phyloP scores from a whole-genome alignment of 306 rosid species.

The Morella rubra region DNA sequence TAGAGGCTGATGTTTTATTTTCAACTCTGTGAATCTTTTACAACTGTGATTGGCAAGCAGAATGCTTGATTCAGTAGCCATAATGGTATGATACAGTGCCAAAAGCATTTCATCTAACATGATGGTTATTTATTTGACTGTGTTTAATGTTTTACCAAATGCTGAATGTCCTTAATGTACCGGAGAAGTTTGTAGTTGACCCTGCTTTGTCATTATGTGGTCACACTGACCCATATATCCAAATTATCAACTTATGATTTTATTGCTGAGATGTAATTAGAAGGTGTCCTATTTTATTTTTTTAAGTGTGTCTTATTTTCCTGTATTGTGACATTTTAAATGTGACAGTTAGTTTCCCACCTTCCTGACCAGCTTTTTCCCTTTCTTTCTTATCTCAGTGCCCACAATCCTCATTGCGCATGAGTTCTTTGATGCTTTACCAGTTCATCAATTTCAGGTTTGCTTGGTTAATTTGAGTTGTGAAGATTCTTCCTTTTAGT shows the following conservation, averaged over 20 bases:
- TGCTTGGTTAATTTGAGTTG: constrained; percentile 11
- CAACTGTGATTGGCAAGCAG: neutral
- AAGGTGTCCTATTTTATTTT: too few species aligned
- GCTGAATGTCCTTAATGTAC: neutral
- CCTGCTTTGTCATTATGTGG: neutral
- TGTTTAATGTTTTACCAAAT: neutral
- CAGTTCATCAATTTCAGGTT: constrained; percentile 97
- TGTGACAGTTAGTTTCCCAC: constrained; percentile 1
- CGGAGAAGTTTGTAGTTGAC: neutral
- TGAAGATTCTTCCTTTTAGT: neutral
- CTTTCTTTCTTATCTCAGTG: constrained; percentile 42
- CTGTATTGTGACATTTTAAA: constrained; percentile 7
- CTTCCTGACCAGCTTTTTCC: constrained; percentile 24
- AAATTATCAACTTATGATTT: constrained; percentile 14
- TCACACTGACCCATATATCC: neutral
- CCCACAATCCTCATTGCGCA: constrained; percentile 88
- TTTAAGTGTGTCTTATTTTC: neutral
- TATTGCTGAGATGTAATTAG: neutral
- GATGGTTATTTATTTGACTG: neutral
- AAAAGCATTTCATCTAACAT: neutral
- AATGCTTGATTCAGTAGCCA: neutral
- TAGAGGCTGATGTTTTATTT: neutral
- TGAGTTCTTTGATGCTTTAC: constrained; percentile 91
- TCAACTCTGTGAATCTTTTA: neutral
- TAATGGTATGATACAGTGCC: neutral